A percentile compares a stretch with the other conserved stretches of the same genome.
Conservation (phyloP, 2,329 filamentous ascomycete genomes). For the Zalaria sp. region DNA sequence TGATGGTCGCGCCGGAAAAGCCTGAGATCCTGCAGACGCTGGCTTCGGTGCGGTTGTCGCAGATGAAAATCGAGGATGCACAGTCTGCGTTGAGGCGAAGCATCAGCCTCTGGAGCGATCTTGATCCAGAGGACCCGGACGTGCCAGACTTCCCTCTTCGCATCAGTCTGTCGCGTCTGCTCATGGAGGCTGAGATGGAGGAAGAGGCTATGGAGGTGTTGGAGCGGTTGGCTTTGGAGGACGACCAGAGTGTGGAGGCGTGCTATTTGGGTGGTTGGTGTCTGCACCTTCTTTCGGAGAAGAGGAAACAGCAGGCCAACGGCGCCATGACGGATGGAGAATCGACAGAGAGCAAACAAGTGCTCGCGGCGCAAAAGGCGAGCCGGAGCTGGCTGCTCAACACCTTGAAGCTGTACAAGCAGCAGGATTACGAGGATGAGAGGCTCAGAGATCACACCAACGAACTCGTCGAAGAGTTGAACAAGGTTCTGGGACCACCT, state of each 20-base stretch:
- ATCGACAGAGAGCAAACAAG: constrained; percentile 8
- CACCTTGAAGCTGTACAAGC: constrained; percentile 63
- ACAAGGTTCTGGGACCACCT: constrained; percentile 28
- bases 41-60: constrained; percentile 85
- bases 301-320: constrained; percentile 35
- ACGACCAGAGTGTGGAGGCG: constrained; percentile 86
- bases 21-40: constrained; percentile 92
- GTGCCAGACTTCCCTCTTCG: constrained; percentile 79
- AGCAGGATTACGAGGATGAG: constrained; percentile 76
- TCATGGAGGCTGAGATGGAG: constrained; percentile 85
- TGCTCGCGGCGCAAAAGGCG: constrained; percentile 46
- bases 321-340: constrained; percentile 7
- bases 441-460: constrained; percentile 59
- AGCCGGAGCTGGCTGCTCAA: constrained; percentile 73
- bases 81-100: constrained; percentile 64
- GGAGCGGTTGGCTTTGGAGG: constrained; percentile 70
- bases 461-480: constrained; percentile 47
- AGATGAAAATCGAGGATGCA: constrained; percentile 66
- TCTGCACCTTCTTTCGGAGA: constrained; percentile 63
- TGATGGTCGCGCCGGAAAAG: constrained; percentile 65
- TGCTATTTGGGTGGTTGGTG: constrained; percentile 98
- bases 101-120: constrained; percentile 67
- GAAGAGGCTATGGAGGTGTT: constrained; percentile 73
- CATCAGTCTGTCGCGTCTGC: constrained; percentile 67
- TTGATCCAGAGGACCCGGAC: constrained; percentile 55